Conservation (phyloP, 2,329 filamentous ascomycete genomes). For the Botrytis elliptica region DNA sequence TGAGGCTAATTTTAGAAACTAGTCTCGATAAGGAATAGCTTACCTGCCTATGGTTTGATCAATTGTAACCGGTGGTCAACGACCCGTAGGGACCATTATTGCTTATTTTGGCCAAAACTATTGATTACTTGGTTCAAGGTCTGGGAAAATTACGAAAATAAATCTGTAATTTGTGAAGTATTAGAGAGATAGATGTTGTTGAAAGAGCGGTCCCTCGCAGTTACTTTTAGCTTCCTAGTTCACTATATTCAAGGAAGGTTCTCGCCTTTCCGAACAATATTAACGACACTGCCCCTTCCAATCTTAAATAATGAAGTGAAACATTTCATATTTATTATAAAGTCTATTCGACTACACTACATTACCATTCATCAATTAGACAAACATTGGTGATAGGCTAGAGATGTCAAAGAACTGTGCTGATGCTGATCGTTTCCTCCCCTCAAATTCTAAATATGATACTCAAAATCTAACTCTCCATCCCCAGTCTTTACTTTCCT, state of each 20-base stretch:
- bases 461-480: slow-evolving; percentile 48
- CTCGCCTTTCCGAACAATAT: neutral
- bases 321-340: neutral
- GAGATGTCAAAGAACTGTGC: neutral
- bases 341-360: neutral
- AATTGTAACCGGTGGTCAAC: neutral
- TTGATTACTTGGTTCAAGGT: neutral
- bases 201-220: neutral
- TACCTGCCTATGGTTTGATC: neutral
- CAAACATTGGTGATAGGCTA: neutral
- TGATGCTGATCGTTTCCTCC: neutral
- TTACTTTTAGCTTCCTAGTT: neutral
- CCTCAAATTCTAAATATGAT: slow-evolving; percentile 39
- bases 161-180: neutral
- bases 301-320: neutral
- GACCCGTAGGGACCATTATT: neutral
- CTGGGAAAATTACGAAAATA: neutral
- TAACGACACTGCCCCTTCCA: neutral
- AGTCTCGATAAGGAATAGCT: neutral
- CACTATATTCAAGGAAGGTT: neutral
- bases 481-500: slow-evolving; percentile 49
- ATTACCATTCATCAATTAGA: neutral
- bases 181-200: neutral
- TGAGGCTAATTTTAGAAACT: slow-evolving; percentile 17
- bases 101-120: neutral